Percentiles rank a stretch among this genome's conserved stretches.
These are phyloP conservation scores for Neopestalotiopsis rosae DNA, from an alignment of 2,329 filamentous ascomycete genomes.

Conservation along the genomic window DNA sequence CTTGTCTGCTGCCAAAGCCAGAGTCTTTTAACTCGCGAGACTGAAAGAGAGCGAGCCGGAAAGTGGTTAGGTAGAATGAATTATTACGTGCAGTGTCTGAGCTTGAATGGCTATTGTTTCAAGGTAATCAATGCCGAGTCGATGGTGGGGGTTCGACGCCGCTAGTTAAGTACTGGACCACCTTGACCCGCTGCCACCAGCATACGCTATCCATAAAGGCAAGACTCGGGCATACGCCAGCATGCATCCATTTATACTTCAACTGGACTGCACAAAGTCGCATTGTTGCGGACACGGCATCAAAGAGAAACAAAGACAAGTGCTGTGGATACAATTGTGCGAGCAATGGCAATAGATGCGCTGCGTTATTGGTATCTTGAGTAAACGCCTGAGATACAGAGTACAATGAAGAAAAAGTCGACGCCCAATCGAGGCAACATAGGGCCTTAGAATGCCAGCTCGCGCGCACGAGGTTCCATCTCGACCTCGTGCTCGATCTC, in stretches of 20 bases:
- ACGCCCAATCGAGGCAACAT: not conserved
- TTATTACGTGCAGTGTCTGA: slow-evolving; percentile 11
- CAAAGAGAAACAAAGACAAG: not conserved
- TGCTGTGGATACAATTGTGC: no score
- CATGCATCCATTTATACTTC: not conserved
- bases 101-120: slow-evolving; percentile 16
- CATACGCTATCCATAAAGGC: not conserved
- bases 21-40: not conserved
- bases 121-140: slow-evolving; percentile 12
- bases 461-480: slow-evolving; percentile 40
- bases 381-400: slow-evolving; percentile 18
- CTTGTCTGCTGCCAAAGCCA: not conserved
- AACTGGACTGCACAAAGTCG: not conserved
- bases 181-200: not conserved
- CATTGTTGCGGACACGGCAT: not conserved
- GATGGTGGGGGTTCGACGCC: not conserved
- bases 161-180: not conserved
- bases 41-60: not conserved
- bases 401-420: slow-evolving; percentile 13
- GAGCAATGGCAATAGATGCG: not conserved
- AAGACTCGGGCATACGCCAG: not conserved
- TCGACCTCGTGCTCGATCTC: slow-evolving; percentile 83
- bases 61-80: slow-evolving; percentile 10
- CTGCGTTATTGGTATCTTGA: slow-evolving; percentile 16
- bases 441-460: slow-evolving; percentile 35